Evolutionary conservation across 2,329 filamentous ascomycete genomes (phyloP), one percentile per base, ranked within the genome.

Genomic region (Fusarium subtropicale): DNA sequence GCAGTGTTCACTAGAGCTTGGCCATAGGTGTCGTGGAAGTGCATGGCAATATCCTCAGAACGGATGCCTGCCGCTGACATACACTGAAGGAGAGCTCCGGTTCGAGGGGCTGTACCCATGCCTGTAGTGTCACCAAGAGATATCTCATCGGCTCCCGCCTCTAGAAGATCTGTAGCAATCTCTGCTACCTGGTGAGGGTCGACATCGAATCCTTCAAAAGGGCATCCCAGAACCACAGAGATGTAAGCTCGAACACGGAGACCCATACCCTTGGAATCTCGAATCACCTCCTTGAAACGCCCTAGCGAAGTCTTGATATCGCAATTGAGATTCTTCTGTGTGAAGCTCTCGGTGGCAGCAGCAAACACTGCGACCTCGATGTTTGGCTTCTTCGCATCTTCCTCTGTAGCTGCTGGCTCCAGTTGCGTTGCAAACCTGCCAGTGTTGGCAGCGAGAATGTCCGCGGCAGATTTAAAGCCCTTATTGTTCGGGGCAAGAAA

Each of bases 101-200:
- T 93, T 58, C 88, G 83, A 20, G 89, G 90, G n/a, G 89, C 90
- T 0, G 92, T 97, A 33, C 94, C 94, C 87, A 97, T 94, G 20
- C 94, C 94, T 0, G 94, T 95, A 0, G 94, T 97, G 76, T 97
- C 94, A 9, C 93, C 94, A 1, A 97, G 87, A 2, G 92, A 92
- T 71, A 97, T 94, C 83, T 97, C 93, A 76, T 97, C 93, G 22
- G 93, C 94, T 20, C 94, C 94, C 84, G 95, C 92, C 75, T 94
- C 92, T 2, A 97, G 84, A 50, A 97, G 81, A 75, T 84, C 89
- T 64, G 83, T 86, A 1, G 91, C 90, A 45, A 92, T 87, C 70
- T 91, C 86, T 1, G 88, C 89, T 1, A 92, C 89, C 66, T 81
- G 83, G 74, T 86, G 84, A 33, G 89, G 88, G 71, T 90, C 82